Evolutionary conservation across 495 filamentous ascomycete genomes (phyloP), one percentile per base, ranked within the genome.

Genomic region (Penicillium riverlandense): DNA sequence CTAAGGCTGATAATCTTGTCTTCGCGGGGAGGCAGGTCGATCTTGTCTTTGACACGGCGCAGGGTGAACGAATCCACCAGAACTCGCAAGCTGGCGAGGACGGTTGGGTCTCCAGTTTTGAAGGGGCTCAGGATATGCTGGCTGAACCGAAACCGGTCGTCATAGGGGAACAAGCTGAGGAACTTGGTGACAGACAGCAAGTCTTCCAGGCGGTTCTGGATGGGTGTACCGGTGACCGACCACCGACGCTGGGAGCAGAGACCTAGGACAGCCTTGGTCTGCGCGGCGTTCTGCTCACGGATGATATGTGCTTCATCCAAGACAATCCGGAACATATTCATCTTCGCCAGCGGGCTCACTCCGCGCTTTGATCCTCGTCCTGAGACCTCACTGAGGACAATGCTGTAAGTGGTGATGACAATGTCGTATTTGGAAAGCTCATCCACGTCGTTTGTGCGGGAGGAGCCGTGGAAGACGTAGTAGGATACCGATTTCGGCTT

Each of bases 231-330:
- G 2, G 92, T 97, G 8, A 98, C 89, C 1, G 92, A 90, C 92
- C 92, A 98, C 12, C 90, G 82, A 16, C 92, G 80, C 53, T 86
- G 76, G 6, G 88, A 85, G 40, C 84, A 74, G 9, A 98, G 71
- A n/a, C 79, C 74, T 50, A 88, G 85, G n/a, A 91, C 83, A 1
- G 86, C 83, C 57, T 88, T 85, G 9, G 87, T 90, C 40, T 88
- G 83, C 41, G 82, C 67, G 0, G 90, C 91, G 12, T 70, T 74
- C 49, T 87, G 85, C 53, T 94, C 88, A 8, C 92, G 83, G 51
- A 98, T 96, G 55, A 82, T 84, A 66, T 98, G 92, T 11, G 90
- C 92, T 64, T 98, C 92, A 55, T 98, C 92, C 22, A 98, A 76
- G 0, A 96, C 91, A 43, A 98, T 89, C 7, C 92, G 84, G 58